Conservation (phyloP, 2,329 filamentous ascomycete species). For the Fusarium caatingaense region DNA sequence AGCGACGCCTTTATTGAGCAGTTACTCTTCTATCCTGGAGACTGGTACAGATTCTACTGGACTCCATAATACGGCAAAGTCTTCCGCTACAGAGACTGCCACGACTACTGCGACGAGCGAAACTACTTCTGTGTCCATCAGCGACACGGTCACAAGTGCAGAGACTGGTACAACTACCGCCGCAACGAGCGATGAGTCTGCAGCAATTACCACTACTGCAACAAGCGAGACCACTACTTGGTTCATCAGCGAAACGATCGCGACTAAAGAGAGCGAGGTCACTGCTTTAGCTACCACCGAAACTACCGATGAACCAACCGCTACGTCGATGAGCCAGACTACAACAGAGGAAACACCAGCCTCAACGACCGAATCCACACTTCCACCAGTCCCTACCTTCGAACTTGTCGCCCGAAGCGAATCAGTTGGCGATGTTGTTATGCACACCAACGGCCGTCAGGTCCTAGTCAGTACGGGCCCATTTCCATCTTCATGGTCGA, state of each 20-base stretch:
- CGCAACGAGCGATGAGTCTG: neutral
- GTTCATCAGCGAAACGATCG: neutral
- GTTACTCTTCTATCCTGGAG: too few relatives aligned
- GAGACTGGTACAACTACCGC: too few relatives aligned
- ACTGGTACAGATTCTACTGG: too few relatives aligned
- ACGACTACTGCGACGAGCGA: neutral
- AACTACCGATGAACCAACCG: neutral
- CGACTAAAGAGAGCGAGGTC: fast-evolving
- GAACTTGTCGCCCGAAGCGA: neutral
- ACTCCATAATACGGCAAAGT: too few relatives aligned
- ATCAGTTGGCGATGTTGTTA: neutral
- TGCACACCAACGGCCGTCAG: neutral
- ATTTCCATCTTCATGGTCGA: neutral
- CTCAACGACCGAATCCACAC: neutral
- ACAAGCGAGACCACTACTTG: neutral
- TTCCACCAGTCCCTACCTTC: neutral
- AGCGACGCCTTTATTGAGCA: neutral
- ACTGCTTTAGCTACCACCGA: neutral
- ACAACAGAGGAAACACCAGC: neutral
- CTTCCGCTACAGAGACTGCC: neutral
- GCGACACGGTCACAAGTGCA: neutral
- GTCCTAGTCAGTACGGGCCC: fast-evolving
- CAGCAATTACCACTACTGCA: neutral
- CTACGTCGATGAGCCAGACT: neutral
- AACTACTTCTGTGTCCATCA: too few relatives aligned